Evolutionary conservation across 2,329 filamentous ascomycete genomes (phyloP), one percentile per base, ranked within the genome.

Genomic region (Rhexocercosporidium sp.): DNA sequence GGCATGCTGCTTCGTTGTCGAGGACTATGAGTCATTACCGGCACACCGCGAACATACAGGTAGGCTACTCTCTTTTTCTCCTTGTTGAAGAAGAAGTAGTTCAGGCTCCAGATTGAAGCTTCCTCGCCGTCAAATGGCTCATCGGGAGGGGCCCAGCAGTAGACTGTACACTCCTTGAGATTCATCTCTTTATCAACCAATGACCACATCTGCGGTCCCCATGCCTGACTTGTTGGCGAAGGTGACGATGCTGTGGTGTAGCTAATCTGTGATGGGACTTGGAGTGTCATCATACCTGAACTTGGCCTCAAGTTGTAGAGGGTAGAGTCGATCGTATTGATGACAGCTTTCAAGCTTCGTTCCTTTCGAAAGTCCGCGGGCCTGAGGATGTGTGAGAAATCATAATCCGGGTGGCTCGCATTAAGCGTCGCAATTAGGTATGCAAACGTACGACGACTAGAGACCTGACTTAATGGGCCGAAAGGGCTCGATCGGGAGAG

Each of bases 61-160:
- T 99, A 99, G 68, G 93, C 94, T 20, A 99, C 95, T 49, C 96
- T 89, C 82, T 98, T 98, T 76, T 91, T 86, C 29, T 90, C 84
- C 75, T 95, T 95, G 83, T 97, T 97, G 86, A 97, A 98, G 79
- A 98, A 97, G 83, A 99, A 97, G 80, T 97, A 97, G 79, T 98
- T 94, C 70, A 94, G 85, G 59, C 92, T 94, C 95, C 95, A 99
- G 70, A 99, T 94, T 11, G 94, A 91, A 69, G 93, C 92, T 76
- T 97, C 94, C 69, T 97, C 94, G 70, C 94, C 94, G 74, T 94
- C 91, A 75, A 96, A 97, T 0, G 94, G 93, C 76, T 97, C 94
- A 69, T 94, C 92, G 47, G 93, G 90, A 0, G 96, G 96, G 61
- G 91, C 88, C 81, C 97, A 99, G 65, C 91, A 92, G 79, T 97